Evolutionary conservation across 1,284 basidiomycete genomes (phyloP).

Genomic region (Moesziomyces aphidis): DNA sequence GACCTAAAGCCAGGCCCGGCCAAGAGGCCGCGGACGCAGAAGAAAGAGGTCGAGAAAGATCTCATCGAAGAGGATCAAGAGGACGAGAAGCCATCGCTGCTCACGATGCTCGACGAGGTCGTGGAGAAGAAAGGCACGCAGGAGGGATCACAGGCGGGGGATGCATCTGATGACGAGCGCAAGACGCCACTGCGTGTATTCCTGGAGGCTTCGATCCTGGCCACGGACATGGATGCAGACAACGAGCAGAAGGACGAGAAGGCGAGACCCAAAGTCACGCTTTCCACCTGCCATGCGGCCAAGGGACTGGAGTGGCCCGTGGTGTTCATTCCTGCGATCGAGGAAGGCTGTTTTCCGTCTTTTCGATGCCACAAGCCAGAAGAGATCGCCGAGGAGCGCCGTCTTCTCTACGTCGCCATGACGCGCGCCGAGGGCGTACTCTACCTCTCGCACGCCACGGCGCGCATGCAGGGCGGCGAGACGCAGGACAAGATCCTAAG

Average conservation of each 20-base stretch:
- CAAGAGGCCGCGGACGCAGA: conserved; percentile 17
- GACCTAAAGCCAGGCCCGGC: conserved; percentile 3
- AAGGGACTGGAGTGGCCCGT: conserved; percentile 94
- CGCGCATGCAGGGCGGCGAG: conserved; percentile 49
- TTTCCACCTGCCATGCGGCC: conserved; percentile 88
- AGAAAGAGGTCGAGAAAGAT: conserved; percentile 3
- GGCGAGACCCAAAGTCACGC: conserved; percentile 78
- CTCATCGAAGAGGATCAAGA: background rate
- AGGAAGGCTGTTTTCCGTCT: conserved; percentile 82
- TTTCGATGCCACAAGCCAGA: conserved; percentile 75
- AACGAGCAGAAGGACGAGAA: conserved; percentile 69
- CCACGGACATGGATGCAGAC: conserved; percentile 77
- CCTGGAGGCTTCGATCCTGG: conserved; percentile 84
- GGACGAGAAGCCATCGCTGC: conserved; percentile 6
- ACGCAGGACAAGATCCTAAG: conserved; percentile 39
- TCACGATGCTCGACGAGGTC: conserved; percentile 22
- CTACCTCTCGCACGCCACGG: conserved; percentile 72
- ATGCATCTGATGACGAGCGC: conserved; percentile 42
- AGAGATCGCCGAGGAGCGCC: conserved; percentile 83
- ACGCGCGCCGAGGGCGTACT: conserved; percentile 85
- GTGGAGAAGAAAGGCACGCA: conserved; percentile 2
- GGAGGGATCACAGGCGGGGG: conserved; percentile 18
- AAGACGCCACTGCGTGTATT: conserved; percentile 77
- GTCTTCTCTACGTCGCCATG: conserved; percentile 89
- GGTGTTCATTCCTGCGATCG: conserved; percentile 76